Percentiles rank a stretch among this genome's conserved stretches.
These are phyloP conservation scores for Cinnamomum micranthum DNA, from an alignment of 164 flowering plant species.

Conservation along the genomic window DNA sequence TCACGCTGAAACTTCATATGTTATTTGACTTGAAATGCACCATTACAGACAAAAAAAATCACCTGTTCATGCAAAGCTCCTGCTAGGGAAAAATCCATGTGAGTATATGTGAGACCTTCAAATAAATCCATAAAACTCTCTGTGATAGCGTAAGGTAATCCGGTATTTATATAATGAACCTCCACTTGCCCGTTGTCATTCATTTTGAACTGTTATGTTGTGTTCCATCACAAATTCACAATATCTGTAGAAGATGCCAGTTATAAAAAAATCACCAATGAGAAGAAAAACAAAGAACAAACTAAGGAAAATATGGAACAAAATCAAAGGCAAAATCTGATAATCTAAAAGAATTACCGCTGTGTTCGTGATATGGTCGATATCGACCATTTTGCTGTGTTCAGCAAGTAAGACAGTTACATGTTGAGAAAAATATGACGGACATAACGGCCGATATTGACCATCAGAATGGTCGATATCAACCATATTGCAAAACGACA, in stretches of 20 bases:
- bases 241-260: constrained; percentile 11
- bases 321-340: neutral
- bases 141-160: constrained; percentile 56
- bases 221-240: neutral
- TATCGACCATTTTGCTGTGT: too few species aligned
- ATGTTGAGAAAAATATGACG: too few species aligned
- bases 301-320: neutral
- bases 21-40: neutral
- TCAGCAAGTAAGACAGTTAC: too few species aligned
- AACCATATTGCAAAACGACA: too few species aligned
- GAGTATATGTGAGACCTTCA: constrained; percentile 52
- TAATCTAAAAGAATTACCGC: neutral
- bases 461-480: too few species aligned
- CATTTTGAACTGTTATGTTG: constrained; percentile 27
- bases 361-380: too few species aligned
- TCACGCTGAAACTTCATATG: neutral
- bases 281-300: neutral
- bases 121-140: constrained; percentile 75
- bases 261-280: too few species aligned
- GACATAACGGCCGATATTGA: too few species aligned
- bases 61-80: constrained; percentile 54
- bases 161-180: constrained; percentile 66
- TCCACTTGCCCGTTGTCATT: constrained; percentile 49
- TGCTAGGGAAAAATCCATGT: constrained; percentile 33
- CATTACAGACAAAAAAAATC: neutral